Evolutionary conservation across 1,139 yeast genomes (phyloP), one percentile per base, ranked within the genome.

Genomic region (Yamadazyma dendronema): DNA sequence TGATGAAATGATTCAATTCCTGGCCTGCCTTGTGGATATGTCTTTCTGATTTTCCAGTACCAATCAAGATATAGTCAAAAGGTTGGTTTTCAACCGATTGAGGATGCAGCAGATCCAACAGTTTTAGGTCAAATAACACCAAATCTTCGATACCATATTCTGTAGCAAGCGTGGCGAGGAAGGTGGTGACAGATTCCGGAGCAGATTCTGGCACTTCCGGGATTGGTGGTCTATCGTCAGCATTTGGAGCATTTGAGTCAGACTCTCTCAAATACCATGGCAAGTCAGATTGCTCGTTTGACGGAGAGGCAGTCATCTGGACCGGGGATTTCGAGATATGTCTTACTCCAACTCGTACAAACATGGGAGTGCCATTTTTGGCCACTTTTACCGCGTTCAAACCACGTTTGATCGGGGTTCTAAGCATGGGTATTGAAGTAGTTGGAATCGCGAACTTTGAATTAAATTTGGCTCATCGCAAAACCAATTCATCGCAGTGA

Each of bases 1-100:
- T 72, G 38, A 70, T 55, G 42, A 61, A 49, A 12, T 55, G 53
- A 31, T 66, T 54, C 28, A 89, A 61, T 47, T 81, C 83, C 14
- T 66, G 63, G 1, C 87, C 80, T 1, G 95, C 90, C 40, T 80
- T 82, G 49, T 74, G 81, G 17, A 88, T 64, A 60, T 90, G 97
- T 44, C 77, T 81, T 30, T 79, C 77, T 19, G 92, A 81, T 53
- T 82, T 84, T 2, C 96, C 96, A 0, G 94, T 75, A n/a, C 81
- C 76, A 1, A 90, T 62, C 4, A 89, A 61, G 64, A 84, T 76
- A 50, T 69, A 80, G 3, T 72, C 62, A 28, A 71, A 67, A 3
- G 58, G 52, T 34, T 59, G 62, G 33, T 62, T 60, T 29, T 52
- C 50, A 17, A 53, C 45, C 37, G 60, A 54, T 35, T 68, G 73